Evolutionary conservation across 2,329 filamentous ascomycete genomes (phyloP).

Genomic region (Apiospora kogelbergensis): DNA sequence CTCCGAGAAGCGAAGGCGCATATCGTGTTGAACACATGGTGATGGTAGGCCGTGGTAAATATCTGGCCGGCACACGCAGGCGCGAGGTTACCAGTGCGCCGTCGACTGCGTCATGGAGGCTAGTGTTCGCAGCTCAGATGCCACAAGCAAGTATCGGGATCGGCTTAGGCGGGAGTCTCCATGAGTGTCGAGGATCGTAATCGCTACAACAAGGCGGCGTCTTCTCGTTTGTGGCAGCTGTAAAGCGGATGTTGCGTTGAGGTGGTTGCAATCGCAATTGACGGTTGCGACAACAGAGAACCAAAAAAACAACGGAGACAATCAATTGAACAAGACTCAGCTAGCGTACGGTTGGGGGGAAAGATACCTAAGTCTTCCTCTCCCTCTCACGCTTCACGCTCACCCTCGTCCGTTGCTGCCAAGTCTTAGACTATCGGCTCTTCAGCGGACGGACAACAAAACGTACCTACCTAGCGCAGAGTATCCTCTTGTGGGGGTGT

Average conservation of each 20-base stretch:
- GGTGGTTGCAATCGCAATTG: neutral
- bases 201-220: neutral
- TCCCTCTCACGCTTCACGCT: too few species aligned
- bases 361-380: neutral
- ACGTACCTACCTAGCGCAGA: neutral
- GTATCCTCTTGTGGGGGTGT: neutral
- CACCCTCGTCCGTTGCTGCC: neutral
- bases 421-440: neutral
- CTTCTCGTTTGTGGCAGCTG: neutral
- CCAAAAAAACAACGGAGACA: neutral
- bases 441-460: constrained; percentile 6
- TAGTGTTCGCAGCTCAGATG: constrained; percentile 15
- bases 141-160: constrained; percentile 15
- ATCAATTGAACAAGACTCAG: neutral
- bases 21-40: constrained; percentile 25
- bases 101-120: constrained; percentile 28
- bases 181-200: constrained; percentile 14
- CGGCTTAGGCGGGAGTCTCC: constrained; percentile 20
- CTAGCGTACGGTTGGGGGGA: neutral
- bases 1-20: constrained; percentile 25
- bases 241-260: neutral
- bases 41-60: constrained; percentile 8
- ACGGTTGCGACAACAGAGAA: neutral
- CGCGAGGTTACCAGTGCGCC: constrained; percentile 25
- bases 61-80: constrained; percentile 28